These are phyloP conservation scores for Huntiella decipiens DNA, from an alignment of 2,329 filamentous ascomycete genomes.

Conservation along the genomic window DNA sequence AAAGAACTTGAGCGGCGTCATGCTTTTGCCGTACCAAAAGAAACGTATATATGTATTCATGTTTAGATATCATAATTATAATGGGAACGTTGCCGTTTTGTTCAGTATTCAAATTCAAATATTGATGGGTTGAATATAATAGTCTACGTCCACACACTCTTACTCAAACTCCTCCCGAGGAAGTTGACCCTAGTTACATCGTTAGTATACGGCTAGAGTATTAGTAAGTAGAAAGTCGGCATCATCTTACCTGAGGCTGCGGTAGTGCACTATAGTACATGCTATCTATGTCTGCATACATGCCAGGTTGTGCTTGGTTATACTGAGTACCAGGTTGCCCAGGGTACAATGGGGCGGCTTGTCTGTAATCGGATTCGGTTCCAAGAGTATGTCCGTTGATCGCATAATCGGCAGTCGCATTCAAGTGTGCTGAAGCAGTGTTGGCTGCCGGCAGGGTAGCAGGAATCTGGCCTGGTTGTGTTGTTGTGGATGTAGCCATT, in stretches of 20 bases:
- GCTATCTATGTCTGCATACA: constrained; percentile 63
- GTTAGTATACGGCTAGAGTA: constrained; percentile 1
- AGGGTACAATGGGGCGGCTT: constrained; percentile 55
- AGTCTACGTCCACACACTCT: background rate
- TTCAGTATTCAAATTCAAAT: background rate
- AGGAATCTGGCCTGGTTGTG: constrained; percentile 2
- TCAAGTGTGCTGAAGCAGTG: constrained; percentile 34
- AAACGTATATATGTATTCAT: too few species aligned
- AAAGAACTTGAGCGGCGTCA: constrained; percentile 3
- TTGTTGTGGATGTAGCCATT: background rate
- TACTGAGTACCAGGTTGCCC: constrained; percentile 59
- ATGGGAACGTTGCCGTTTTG: too few species aligned
- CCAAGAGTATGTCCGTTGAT: constrained; percentile 44
- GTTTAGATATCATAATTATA: too few species aligned
- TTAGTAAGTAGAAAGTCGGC: too few species aligned
- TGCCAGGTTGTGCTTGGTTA: constrained; percentile 56
- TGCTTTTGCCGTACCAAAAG: too few species aligned
- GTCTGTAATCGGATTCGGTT: constrained; percentile 61
- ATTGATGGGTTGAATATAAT: background rate
- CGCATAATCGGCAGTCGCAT: constrained; percentile 35
- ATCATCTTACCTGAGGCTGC: constrained; percentile 51
- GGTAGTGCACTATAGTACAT: constrained; percentile 81
- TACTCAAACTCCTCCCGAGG: constrained; percentile 28
- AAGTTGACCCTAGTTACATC: constrained; percentile 22
- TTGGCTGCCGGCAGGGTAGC: constrained; percentile 22